Evolutionary conservation across 345 rosid genomes (phyloP).

Genomic region (Eucalyptus lansdowneana): DNA sequence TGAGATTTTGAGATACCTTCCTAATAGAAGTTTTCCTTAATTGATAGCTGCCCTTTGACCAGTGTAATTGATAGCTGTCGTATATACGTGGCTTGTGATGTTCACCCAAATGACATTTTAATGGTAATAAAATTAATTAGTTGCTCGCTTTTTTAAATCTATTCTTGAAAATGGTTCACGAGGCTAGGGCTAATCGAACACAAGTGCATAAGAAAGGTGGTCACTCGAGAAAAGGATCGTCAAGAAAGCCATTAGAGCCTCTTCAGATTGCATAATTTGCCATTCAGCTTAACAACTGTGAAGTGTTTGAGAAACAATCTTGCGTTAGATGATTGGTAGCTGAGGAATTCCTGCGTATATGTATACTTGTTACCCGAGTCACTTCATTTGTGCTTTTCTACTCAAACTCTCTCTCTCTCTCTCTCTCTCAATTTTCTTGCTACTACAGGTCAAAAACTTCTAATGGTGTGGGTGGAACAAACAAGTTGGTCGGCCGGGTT

Average conservation of each 20-base stretch:
- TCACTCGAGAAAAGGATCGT: background rate
- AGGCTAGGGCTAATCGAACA: background rate
- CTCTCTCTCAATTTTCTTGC: background rate
- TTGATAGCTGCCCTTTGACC: background rate
- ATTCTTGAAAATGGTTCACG: background rate
- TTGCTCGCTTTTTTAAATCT: background rate
- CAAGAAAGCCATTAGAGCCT: background rate
- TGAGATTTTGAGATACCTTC: background rate
- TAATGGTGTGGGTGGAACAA: constrained; percentile 40
- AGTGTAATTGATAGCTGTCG: background rate
- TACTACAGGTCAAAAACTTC: constrained; percentile 64
- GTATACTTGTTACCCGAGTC: background rate
- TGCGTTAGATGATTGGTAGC: background rate
- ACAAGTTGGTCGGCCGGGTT: constrained; percentile 44
- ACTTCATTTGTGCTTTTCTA: background rate
- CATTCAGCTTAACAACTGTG: background rate
- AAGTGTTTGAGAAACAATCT: background rate
- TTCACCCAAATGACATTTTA: background rate
- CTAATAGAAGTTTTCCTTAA: background rate
- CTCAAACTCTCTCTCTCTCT: background rate
- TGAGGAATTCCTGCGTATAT: background rate
- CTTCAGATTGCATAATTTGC: background rate
- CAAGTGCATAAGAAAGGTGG: background rate
- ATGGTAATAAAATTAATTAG: background rate
- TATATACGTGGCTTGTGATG: background rate